Conservation (phyloP, 306 rosid genomes). For the Quercus suber region DNA sequence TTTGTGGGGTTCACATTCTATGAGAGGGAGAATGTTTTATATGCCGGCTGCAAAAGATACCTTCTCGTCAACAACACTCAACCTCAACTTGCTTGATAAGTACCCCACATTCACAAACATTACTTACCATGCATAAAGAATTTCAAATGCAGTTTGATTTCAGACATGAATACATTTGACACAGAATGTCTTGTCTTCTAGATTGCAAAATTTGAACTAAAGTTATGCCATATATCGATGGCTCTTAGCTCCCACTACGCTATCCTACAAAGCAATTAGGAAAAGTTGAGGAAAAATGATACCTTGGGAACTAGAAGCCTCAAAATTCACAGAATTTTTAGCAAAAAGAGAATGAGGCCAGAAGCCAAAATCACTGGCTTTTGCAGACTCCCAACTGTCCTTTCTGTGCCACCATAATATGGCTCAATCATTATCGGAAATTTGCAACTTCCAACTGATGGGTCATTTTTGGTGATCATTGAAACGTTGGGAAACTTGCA, state of each 20-base stretch:
- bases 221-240: constrained; percentile 2
- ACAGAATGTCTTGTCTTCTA: not conserved
- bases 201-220: constrained; percentile 3
- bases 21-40: no score
- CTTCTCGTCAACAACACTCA: not conserved
- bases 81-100: no score
- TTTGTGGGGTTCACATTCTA: no score
- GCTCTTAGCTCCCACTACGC: constrained; percentile 15
- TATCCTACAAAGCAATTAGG: not conserved
- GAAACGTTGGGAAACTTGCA: constrained; percentile 54
- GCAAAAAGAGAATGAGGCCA: constrained; percentile 15
- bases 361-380: constrained; percentile 23
- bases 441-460: constrained; percentile 39
- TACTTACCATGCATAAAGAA: not conserved
- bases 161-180: constrained; percentile 5
- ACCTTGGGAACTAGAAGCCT: not conserved
- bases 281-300: not conserved
- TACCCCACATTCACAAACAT: not conserved
- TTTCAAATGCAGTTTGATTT: not conserved
- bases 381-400: constrained; percentile 24
- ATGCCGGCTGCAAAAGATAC: not conserved
- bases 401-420: constrained; percentile 36
- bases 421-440: constrained; percentile 42
- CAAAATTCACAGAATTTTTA: constrained; percentile 26
- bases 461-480: constrained; percentile 41